Conservation (phyloP, 202 grass and related monocot species). For the Schoenoplectus tabernaemontani region DNA sequence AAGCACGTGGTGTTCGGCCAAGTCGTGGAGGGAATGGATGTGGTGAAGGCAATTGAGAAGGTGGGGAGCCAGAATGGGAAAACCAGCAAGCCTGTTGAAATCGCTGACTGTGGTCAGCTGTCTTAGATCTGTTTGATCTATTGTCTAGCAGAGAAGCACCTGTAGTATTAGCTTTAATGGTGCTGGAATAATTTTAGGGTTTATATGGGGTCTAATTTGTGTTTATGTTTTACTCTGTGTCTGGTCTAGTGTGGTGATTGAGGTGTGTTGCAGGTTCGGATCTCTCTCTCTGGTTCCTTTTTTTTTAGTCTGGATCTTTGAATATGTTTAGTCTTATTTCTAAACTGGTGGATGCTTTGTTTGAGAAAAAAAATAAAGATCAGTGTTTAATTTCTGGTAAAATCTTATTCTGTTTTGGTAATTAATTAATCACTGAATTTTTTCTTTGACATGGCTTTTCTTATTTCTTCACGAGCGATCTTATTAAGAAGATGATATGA, state of each 20-base stretch:
- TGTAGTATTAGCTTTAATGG: neutral
- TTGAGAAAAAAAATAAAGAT: constrained; percentile 4
- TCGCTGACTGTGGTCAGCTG: constrained; percentile 29
- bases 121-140: constrained; percentile 18
- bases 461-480: neutral
- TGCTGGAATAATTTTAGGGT: constrained; percentile 25
- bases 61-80: constrained; percentile 16
- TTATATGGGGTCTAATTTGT: neutral
- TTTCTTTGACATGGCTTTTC: neutral
- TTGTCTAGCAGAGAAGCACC: neutral
- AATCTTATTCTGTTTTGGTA: neutral
- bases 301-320: constrained; percentile 24
- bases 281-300: constrained; percentile 9
- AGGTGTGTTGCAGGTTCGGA: neutral
- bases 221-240: neutral
- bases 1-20: constrained; percentile 33
- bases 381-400: neutral
- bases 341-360: neutral
- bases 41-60: constrained; percentile 28
- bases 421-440: constrained; percentile 1
- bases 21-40: constrained; percentile 19
- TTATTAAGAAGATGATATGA: neutral
- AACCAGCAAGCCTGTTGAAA: neutral
- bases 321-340: constrained; percentile 14
- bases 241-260: neutral